Conservation (phyloP, 1,284 basidiomycete genomes). For the Moniliella sp. region DNA sequence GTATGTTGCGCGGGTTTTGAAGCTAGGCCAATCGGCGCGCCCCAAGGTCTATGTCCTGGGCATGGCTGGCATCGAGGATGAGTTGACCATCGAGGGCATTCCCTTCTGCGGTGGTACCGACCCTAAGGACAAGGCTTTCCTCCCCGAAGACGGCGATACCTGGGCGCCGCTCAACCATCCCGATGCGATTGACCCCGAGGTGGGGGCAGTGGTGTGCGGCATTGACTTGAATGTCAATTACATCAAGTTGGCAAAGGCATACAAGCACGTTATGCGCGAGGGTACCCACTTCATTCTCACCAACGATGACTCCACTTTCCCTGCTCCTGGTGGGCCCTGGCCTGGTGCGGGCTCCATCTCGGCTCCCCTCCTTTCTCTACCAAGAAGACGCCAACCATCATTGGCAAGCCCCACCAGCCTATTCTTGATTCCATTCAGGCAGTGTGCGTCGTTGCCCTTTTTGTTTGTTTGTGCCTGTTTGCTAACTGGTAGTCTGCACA, state of each 20-base stretch:
- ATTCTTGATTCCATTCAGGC: constrained; percentile 89
- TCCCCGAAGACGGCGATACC: constrained; percentile 49
- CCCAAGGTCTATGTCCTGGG: constrained; percentile 93
- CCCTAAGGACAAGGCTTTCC: constrained; percentile 55
- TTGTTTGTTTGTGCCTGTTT: no score
- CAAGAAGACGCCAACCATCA: constrained; percentile 47
- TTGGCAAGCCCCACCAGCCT: constrained; percentile 72
- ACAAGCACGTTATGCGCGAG: constrained; percentile 43
- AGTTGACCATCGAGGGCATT: constrained; percentile 63
- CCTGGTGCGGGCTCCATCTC: constrained; percentile 71
- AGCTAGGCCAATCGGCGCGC: constrained; percentile 63
- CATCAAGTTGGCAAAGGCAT: constrained; percentile 77
- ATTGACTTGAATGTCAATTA: constrained; percentile 41
- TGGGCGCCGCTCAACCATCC: constrained; percentile 40
- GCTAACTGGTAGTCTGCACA: no score
- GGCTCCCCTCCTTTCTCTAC: constrained; percentile 57
- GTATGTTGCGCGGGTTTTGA: constrained; percentile 68
- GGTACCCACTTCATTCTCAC: constrained; percentile 67
- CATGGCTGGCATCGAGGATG: constrained; percentile 74
- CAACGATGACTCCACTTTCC: constrained; percentile 78
- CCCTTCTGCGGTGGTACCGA: constrained; percentile 64
- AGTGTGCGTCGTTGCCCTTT: no score
- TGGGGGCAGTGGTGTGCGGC: constrained; percentile 77
- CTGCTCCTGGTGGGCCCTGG: constrained; percentile 53
- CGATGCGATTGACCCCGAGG: constrained; percentile 46